Conservation (phyloP, 2,329 filamentous ascomycete species). For the Penicillium brevicompactum region DNA sequence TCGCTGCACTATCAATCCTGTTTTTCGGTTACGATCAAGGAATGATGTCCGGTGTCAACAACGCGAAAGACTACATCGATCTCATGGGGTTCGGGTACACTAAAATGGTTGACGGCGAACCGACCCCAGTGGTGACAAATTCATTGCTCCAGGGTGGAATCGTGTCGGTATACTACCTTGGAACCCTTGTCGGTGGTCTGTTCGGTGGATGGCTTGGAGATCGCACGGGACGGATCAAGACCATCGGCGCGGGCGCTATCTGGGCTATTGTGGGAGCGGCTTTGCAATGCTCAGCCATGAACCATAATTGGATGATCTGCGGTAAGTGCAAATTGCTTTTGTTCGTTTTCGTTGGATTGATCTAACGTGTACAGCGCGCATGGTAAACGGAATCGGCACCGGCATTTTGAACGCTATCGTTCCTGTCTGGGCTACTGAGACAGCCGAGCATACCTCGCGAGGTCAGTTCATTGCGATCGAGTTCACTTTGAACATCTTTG, state of each 20-base stretch:
- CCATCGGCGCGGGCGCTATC: constrained; percentile 61
- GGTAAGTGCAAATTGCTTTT: constrained; percentile 41
- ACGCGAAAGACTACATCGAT: constrained; percentile 63
- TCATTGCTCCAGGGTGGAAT: constrained; percentile 66
- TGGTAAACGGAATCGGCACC: constrained; percentile 67
- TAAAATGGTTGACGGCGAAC: constrained; percentile 46
- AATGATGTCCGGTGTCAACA: constrained; percentile 67
- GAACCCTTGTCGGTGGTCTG: constrained; percentile 65
- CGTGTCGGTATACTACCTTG: constrained; percentile 60
- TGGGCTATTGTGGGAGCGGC: constrained; percentile 64
- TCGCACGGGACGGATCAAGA: constrained; percentile 62
- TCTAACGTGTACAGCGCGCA: constrained; percentile 47
- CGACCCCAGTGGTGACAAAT: constrained; percentile 59
- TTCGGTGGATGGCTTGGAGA: constrained; percentile 67
- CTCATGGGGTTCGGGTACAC: constrained; percentile 67
- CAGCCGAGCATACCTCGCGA: constrained; percentile 66
- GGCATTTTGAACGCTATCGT: constrained; percentile 71
- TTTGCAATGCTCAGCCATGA: constrained; percentile 67
- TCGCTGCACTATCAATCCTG: constrained; percentile 67
- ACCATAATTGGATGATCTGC: constrained; percentile 70
- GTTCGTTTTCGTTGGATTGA: background rate
- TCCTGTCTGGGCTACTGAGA: constrained; percentile 72
- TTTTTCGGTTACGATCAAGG: constrained; percentile 65
- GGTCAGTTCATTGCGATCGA: constrained; percentile 72
- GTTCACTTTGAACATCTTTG: constrained; percentile 73